A percentile compares a stretch with the other conserved stretches of the same genome.
phyloP scores from a whole-genome alignment of 2,329 filamentous ascomycete species.

The Colletotrichum lentis region DNA sequence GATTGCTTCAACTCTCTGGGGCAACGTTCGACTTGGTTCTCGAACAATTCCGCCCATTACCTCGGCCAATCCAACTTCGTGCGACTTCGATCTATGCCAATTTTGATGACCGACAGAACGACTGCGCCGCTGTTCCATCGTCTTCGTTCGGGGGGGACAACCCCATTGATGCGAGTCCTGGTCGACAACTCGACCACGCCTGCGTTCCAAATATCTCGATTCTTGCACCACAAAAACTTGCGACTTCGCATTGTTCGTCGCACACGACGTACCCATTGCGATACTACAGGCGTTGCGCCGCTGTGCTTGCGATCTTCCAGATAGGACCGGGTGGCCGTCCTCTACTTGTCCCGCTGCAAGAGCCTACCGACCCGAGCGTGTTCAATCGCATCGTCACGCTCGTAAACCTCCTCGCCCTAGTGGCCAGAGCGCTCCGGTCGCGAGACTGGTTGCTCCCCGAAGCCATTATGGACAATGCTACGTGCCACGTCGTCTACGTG shows the following conservation, averaged over 20 bases:
- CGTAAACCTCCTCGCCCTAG: conserved; percentile 42
- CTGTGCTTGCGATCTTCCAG: conserved; percentile 8
- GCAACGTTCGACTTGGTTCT: conserved; percentile 14
- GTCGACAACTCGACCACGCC: conserved; percentile 18
- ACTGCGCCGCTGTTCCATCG: conserved; percentile 20
- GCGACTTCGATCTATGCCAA: conserved; percentile 26
- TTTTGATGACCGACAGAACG: conserved; percentile 16
- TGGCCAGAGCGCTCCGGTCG: conserved; percentile 67
- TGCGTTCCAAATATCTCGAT: conserved; percentile 22
- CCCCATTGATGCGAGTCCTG: conserved; percentile 22
- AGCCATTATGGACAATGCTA: conserved; percentile 65
- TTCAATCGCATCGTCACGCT: conserved; percentile 23
- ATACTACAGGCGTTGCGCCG: conserved; percentile 14
- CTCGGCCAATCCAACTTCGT: conserved; percentile 8
- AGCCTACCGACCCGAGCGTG: conserved; percentile 1
- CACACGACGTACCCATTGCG: conserved; percentile 14
- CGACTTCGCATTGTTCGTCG: conserved; percentile 2
- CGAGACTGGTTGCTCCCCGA: conserved; percentile 66
- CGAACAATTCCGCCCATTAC: conserved; percentile 16
- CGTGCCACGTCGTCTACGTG: conserved; percentile 68
- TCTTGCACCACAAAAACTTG: neutral
- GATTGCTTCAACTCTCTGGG: conserved; percentile 8
- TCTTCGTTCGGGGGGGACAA: conserved; percentile 13
- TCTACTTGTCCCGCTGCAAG: conserved; percentile 29
- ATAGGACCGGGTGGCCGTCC: conserved; percentile 33